These are phyloP conservation scores for Casuarina equisetifolia DNA, from an alignment of 306 rosid genomes.

Conservation along the genomic window DNA sequence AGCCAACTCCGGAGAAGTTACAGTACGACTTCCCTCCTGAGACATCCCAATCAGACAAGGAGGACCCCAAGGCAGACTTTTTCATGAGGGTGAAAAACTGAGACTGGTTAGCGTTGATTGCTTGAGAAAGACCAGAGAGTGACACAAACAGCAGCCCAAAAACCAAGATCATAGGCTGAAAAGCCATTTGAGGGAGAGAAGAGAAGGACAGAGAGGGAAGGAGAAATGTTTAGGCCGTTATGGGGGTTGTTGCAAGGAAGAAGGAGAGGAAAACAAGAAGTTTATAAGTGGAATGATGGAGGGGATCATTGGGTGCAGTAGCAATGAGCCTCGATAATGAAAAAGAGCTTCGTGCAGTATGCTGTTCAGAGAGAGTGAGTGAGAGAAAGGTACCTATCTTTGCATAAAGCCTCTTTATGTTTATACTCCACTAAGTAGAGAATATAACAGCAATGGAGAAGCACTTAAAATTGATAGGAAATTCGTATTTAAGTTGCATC, in stretches of 20 bases:
- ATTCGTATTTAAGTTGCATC: slow-evolving; percentile 31
- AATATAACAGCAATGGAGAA: slow-evolving; percentile 39
- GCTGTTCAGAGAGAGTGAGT: slow-evolving; percentile 1
- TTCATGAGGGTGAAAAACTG: slow-evolving; percentile 50
- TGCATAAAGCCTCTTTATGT: slow-evolving; percentile 70
- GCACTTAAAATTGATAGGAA: slow-evolving; percentile 40
- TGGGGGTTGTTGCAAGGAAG: slow-evolving; percentile 39
- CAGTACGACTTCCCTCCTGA: slow-evolving; percentile 41
- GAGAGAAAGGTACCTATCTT: slow-evolving; percentile 41
- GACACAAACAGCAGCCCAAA: slow-evolving; percentile 29
- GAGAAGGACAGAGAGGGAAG: slow-evolving; percentile 9
- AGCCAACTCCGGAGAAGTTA: slow-evolving; percentile 61
- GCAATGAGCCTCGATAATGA: slow-evolving; percentile 43
- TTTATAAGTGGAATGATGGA: slow-evolving; percentile 60
- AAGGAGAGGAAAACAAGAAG: slow-evolving; percentile 40
- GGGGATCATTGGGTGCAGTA: slow-evolving; percentile 43
- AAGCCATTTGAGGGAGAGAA: slow-evolving; percentile 35
- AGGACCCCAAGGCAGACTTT: slow-evolving; percentile 46
- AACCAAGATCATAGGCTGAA: slow-evolving; percentile 34
- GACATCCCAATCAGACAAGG: slow-evolving; percentile 53
- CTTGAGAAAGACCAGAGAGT: slow-evolving; percentile 26
- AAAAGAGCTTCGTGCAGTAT: slow-evolving; percentile 51
- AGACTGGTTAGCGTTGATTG: slow-evolving; percentile 35
- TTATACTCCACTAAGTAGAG: slow-evolving; percentile 66
- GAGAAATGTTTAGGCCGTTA: slow-evolving; percentile 17